Base-by-base conservation (phyloP, 1,284 basidiomycete genomes). In the Ceratobasidium sp. region DNA sequence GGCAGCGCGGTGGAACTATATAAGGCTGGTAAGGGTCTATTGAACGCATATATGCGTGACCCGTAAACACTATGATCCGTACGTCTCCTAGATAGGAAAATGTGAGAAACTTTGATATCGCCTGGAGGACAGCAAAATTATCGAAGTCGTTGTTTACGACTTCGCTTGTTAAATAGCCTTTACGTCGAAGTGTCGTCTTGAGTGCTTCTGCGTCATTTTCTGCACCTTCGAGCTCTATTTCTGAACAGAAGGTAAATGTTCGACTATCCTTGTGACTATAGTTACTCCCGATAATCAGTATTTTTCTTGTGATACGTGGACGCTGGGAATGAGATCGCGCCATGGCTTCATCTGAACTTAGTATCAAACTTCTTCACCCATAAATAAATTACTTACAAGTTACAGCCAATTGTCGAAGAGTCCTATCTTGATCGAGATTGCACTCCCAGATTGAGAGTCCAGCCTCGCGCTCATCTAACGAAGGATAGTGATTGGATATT, bases 41-140 rank as follows among this genome's bases (percentile, higher is more conserved):
- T 12, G 9, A 20, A 15, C 55, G 33, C 18, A 3, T 33, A 18
- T n/a, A 10, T 44, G 69, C 69, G 23, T 71, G 69, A 39, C 69
- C 69, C 26, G 69, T 71, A 23, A 71, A 71, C 10, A 71, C 40
- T 12, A 71, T 71, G 20, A 53, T 53, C 7, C 69, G 69, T 6
- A 71, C 69, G 39, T 71, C 69, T 7, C 69, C 69, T 58, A 12
- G 33, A 15, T 23, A 23, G 12, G 69, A 51, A 26, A n/a, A 26
- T 7, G 9, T 40, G 9, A 71, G 46, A 40, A 71, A 71, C 2
- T 71, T 55, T 3, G 51, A 18, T 26, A 71, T 28, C 23, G n/a
- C 40, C 12, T 39, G 18, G 15, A 71, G 39, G 13, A 42, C 69
- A 7, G 51, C 23, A 13, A 18, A 18, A 9, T 26, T n/a, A 28